A percentile compares a stretch with the other conserved stretches of the same genome.
These are phyloP conservation scores for Lyophyllum decastes DNA, from an alignment of 768 basidiomycete species.

Conservation along the genomic window DNA sequence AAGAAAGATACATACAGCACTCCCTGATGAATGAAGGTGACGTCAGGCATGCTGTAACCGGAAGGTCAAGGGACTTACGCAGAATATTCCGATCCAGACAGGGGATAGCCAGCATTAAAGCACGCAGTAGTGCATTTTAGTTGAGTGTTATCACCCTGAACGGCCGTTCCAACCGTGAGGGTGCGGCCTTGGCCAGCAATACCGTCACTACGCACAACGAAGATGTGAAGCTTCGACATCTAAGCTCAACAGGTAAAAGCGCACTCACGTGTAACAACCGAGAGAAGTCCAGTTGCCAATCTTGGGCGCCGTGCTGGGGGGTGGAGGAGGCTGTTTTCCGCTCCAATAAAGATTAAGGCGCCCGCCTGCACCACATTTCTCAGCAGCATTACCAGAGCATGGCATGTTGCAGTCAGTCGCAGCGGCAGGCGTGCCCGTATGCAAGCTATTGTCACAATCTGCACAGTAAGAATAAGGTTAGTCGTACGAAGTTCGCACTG, in stretches of 20 bases:
- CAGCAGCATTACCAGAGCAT: conserved; percentile 58
- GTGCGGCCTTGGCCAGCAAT: conserved; percentile 43
- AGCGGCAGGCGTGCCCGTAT: conserved; percentile 44
- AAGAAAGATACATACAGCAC: conserved; percentile 49
- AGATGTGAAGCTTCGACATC: conserved; percentile 44
- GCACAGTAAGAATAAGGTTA: conserved; percentile 8
- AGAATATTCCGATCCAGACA: conserved; percentile 42
- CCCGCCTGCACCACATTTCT: conserved; percentile 62
- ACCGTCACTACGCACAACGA: conserved; percentile 37
- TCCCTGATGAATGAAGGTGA: conserved; percentile 36
- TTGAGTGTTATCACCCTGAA: conserved; percentile 48
- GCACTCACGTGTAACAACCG: conserved; percentile 70
- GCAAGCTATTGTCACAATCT: conserved; percentile 68
- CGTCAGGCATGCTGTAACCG: not conserved
- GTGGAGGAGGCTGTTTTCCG: conserved; percentile 54
- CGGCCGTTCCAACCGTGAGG: conserved; percentile 34
- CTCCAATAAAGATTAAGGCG: conserved; percentile 68
- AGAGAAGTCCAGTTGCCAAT: conserved; percentile 69
- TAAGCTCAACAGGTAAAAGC: conserved; percentile 12
- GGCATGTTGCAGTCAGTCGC: conserved; percentile 58
- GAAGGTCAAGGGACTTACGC: conserved; percentile 30
- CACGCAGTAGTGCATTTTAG: conserved; percentile 64
- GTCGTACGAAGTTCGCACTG: not conserved
- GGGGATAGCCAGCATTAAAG: conserved; percentile 47
- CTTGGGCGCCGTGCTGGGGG: conserved; percentile 51